Evolutionary conservation across 225 moss, liverwort and hornwort genomes (phyloP), one percentile per base, ranked within the genome.

Genomic region (Marchantia polymorpha): DNA sequence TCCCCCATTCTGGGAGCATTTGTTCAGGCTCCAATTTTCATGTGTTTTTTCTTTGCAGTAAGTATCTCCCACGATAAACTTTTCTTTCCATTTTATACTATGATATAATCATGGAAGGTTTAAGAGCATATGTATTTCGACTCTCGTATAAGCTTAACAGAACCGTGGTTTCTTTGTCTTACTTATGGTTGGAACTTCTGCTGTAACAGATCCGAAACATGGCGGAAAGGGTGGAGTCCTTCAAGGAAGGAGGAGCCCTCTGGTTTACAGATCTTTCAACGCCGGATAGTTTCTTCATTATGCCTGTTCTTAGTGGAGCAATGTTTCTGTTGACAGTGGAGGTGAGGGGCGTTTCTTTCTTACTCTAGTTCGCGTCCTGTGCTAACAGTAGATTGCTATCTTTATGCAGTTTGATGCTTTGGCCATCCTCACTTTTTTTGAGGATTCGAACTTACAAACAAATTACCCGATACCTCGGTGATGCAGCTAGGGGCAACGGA

Each of bases 21-120:
- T 81, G 74, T 99, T 73, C 99, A 99, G 81, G 99, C 99, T 59
- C 99, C 99, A 83, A 85, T 99, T 63, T 95, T 99, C 74, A 99
- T 99, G 89, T 95, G 99, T 86, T 99, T 99, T 82, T 99, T 99
- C 81, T 99, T 99, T 83, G 99, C 93, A 79, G 97, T 97, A 83
- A 86, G 93, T 80, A 46, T 77, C 23, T 69, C 12, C n/a, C 10
- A 23, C n/a, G 22, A 64, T 5, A 20, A 39, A 39, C 39, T 39
- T 20, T 58, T 58, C 56, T 3, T 13, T 3, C 8, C 56, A 58
- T 13, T 5, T 2, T 58, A 58, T 58, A 13, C 39, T 39, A 39
- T 39, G 39, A 39, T 13, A 58, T 58, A 20, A 20, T 13, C 8
- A 13, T 58, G 56, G 56, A 58, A 20, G 56, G 20, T 13, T 20